Conservation (phyloP, 495 filamentous ascomycete genomes). For the Neurospora intermedia region DNA sequence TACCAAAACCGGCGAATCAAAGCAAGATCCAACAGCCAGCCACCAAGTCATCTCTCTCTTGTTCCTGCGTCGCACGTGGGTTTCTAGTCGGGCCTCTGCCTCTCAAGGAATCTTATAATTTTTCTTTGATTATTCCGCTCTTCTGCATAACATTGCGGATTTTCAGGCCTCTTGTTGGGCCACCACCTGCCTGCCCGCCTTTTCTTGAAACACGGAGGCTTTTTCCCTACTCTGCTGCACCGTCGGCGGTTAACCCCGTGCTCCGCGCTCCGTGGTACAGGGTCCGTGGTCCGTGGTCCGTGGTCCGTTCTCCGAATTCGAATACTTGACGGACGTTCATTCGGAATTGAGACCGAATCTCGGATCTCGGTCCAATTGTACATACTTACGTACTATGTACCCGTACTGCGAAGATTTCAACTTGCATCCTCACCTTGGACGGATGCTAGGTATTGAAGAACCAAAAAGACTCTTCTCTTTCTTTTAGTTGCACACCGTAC, state of each 20-base stretch:
- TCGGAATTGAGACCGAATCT: background rate
- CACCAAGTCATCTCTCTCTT: background rate
- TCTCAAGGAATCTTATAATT: background rate
- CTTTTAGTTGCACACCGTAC: background rate
- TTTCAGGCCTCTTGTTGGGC: background rate
- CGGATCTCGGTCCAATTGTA: background rate
- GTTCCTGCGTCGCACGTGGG: background rate
- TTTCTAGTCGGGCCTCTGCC: background rate
- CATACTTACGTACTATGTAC: background rate
- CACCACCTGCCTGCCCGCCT: background rate
- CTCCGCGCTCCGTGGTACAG: background rate
- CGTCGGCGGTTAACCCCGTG: background rate
- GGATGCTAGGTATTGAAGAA: background rate
- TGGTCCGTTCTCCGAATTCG: background rate
- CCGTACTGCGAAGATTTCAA: background rate
- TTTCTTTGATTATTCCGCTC: background rate
- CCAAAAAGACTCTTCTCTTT: background rate
- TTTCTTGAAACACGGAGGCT: background rate
- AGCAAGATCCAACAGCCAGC: background rate
- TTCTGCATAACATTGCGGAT: background rate
- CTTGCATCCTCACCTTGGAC: background rate
- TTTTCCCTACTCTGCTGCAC: background rate
- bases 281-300: too few species aligned
- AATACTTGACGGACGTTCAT: background rate
- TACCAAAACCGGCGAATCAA: background rate